These are phyloP conservation scores for Coelastrella sp. DNA, from an alignment of 139 green algal species.

Conservation along the genomic window DNA sequence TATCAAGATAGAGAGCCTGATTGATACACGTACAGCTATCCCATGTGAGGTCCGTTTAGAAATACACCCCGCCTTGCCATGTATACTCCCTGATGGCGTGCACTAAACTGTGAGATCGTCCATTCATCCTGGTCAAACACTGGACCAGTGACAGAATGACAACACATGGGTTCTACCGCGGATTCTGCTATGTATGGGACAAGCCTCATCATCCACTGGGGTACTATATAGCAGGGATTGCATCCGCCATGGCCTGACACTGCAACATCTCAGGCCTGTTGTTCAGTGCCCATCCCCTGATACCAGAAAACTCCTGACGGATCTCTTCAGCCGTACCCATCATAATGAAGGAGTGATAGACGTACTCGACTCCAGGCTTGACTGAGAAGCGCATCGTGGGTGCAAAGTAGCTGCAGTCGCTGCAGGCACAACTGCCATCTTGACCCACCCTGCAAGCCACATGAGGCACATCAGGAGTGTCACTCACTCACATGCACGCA, in stretches of 20 bases:
- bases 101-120: too few species aligned
- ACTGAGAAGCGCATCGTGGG: constrained; percentile 31
- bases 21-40: too few species aligned
- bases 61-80: too few species aligned
- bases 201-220: too few species aligned
- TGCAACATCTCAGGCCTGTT: constrained; percentile 27
- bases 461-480: neutral
- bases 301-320: constrained; percentile 26
- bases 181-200: too few species aligned
- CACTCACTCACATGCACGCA: neutral
- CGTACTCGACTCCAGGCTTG: neutral
- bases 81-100: too few species aligned
- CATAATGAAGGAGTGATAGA: constrained; percentile 36
- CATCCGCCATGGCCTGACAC: constrained; percentile 8
- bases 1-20: too few species aligned
- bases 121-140: too few species aligned
- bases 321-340: constrained; percentile 40
- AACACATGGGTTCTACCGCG: too few species aligned
- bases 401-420: constrained; percentile 38
- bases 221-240: constrained; percentile 23
- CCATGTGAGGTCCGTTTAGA: too few species aligned
- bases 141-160: too few species aligned
- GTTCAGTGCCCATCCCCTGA: constrained; percentile 29
- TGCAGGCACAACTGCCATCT: neutral
- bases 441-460: neutral